Evolutionary conservation across 2,329 filamentous ascomycete genomes (phyloP), one percentile per base, ranked within the genome.

Genomic region (Diaporthe vaccinii): DNA sequence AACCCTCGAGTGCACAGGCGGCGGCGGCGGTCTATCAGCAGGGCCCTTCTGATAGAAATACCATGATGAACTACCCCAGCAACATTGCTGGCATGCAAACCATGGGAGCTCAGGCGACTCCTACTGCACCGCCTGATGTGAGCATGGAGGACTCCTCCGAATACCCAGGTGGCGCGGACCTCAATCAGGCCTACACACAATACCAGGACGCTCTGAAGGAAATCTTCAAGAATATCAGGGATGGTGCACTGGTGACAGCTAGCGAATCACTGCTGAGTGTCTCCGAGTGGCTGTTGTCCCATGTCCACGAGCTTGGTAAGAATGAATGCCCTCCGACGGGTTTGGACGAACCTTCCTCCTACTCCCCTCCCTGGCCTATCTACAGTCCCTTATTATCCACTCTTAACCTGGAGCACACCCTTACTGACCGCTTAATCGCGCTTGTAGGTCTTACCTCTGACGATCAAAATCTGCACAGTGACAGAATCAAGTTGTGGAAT

Each of bases 401-500:
- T 15, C 46, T 61, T 77, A 46, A 78, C 71, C 28, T 4, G 31
- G 12, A 15, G n/a, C 12, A 39, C 28, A 59, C 15, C 12, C 34
- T 46, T n/a, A 39, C 68, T 73, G 41, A 72, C 62, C 12, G 17
- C 58, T 55, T 36, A 10, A 39, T 41, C 9, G 31, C 49, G 22
- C 31, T 31, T n/a, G 17, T 84, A 98, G 95, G 95, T 75, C 91
- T 98, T 80, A 93, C 94, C 78, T 91, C 93, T 80, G 96, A 98
- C 85, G 93, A 98, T 83, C 91, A 94, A 81, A 88, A 89, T 72
- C 89, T 95, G 74, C 92, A 97, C 81, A 86, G 89, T 74, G 93
- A 97, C 79, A 92, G 95, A 73, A 90, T 98, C 78, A 93, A 93
- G 81, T 86, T 98, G 9, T 99, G 97, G 97, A 92, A 94, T 80